Evolutionary conservation across 2,329 filamentous ascomycete genomes (phyloP).

Genomic region (Aspergillus spinulosporus): DNA sequence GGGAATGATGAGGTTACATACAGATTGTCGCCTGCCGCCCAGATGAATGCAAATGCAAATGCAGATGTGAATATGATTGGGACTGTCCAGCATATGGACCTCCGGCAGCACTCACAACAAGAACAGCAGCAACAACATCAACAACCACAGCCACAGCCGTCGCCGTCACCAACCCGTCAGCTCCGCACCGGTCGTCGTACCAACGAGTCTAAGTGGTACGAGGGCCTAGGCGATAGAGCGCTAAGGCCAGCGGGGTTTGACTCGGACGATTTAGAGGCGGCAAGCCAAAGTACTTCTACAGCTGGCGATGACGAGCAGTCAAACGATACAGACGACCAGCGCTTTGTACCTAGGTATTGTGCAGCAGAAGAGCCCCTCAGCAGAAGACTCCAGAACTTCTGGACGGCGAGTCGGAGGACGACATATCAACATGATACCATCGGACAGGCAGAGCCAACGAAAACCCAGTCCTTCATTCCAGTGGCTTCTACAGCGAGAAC

Average conservation of each 20-base stretch:
- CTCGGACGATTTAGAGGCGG: constrained; percentile 35
- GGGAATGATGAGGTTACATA: constrained; percentile 34
- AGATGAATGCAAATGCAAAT: constrained; percentile 20
- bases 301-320: constrained; percentile 34
- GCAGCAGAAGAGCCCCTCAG: constrained; percentile 36
- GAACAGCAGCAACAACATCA: constrained; percentile 8
- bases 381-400: constrained; percentile 42
- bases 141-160: constrained; percentile 13
- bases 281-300: constrained; percentile 33
- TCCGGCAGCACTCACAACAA: constrained; percentile 20
- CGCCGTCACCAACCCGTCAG: constrained; percentile 20
- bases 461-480: constrained; percentile 17
- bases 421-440: constrained; percentile 24
- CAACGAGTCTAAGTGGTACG: constrained; percentile 34
- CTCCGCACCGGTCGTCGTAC: constrained; percentile 28
- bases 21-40: constrained; percentile 23
- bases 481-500: constrained; percentile 21
- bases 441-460: constrained; percentile 21
- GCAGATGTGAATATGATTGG: neutral
- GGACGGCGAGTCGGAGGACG: constrained; percentile 35
- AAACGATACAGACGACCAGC: constrained; percentile 32
- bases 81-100: neutral
- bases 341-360: constrained; percentile 30
- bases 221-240: constrained; percentile 36
- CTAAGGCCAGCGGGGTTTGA: constrained; percentile 40